Evolutionary conservation across 495 filamentous ascomycete genomes (phyloP).

Genomic region (Penicillium flavigenum): DNA sequence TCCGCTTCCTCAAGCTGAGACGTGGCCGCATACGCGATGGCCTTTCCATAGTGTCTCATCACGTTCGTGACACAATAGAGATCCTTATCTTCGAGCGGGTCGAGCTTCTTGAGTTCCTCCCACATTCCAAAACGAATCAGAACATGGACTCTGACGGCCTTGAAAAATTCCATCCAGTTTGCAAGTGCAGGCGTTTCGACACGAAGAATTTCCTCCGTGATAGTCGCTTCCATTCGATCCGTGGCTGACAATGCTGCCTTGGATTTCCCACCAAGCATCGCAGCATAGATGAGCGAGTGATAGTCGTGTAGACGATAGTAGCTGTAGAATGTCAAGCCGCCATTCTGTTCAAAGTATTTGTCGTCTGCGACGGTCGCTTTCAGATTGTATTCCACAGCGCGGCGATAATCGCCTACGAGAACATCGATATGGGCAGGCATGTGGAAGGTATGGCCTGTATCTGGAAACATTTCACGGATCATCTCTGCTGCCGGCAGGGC

Average conservation of each 20-base stretch:
- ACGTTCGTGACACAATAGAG: conserved; percentile 60
- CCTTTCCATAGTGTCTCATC: conserved; percentile 59
- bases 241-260: conserved; percentile 53
- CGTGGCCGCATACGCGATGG: conserved; percentile 54
- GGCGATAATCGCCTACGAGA: conserved; percentile 60
- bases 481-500: conserved; percentile 55
- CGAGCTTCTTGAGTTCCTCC: conserved; percentile 51
- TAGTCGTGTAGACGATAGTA: conserved; percentile 62
- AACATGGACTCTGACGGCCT: conserved; percentile 59
- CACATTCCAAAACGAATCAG: conserved; percentile 62
- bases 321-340: conserved; percentile 59
- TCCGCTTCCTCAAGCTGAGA: conserved; percentile 45
- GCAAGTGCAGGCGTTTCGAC: conserved; percentile 61
- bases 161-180: conserved; percentile 64
- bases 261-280: conserved; percentile 61
- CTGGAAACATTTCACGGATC: conserved; percentile 58
- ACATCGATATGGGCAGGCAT: conserved; percentile 69
- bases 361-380: conserved; percentile 56
- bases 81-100: conserved; percentile 44
- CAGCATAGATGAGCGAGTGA: conserved; percentile 63
- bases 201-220: conserved; percentile 55
- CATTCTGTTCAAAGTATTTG: conserved; percentile 48
- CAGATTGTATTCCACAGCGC: conserved; percentile 56
- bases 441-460: conserved; percentile 62
- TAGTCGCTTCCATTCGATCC: conserved; percentile 45